Base-by-base conservation (phyloP, 805 yeast species). In the Tetrapisispora arboricola region DNA sequence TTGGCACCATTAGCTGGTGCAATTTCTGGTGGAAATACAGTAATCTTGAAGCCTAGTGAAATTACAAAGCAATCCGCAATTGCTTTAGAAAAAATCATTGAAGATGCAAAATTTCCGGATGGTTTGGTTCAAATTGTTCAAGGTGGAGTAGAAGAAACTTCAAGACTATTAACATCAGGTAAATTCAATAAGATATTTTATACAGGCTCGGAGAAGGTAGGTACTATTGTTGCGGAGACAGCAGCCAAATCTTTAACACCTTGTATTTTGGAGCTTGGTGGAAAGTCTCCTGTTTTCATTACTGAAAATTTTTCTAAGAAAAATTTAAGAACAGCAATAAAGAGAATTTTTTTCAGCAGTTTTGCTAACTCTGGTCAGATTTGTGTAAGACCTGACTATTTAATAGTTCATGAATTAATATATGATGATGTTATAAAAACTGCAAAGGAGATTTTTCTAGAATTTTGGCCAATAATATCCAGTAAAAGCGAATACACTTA, bases 211-310 rank as follows among this genome's bases (percentile, higher is more conserved):
- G 71, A 74, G 18, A 57, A 57, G 18, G 94, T 87, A 21, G 97
- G 95, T 17, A 75, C 72, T 27, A 75, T 84, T 39, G 76, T 90
- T 26, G 80, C 90, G 20, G 65, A 68, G 44, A 82, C 83, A 34
- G 96, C 96, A 1, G 92, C 90, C n/a, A 77, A 84, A 61, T 72
- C 75, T 17, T 68, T 88, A 49, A 85, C 94, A 1, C 96, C 96
- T 1, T 72, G 73, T 10, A 63, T 83, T 8, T 69, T 88, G 46
- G 97, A 88, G 63, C 68, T 88, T 34, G 96, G 97, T 40, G 97
- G 97, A 5, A 90, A 90, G 60, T 80, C 90, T 7, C 97, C 97
- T 0, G 83, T 75, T 2, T 72, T 87, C 50, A 65, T 88, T 10
- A 71, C 86, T 39, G 70, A 65, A 36, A 67, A 66, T 47, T 63